Evolutionary conservation across 768 basidiomycete species (phyloP).

Genomic region (Nevesoporus exiguus): DNA sequence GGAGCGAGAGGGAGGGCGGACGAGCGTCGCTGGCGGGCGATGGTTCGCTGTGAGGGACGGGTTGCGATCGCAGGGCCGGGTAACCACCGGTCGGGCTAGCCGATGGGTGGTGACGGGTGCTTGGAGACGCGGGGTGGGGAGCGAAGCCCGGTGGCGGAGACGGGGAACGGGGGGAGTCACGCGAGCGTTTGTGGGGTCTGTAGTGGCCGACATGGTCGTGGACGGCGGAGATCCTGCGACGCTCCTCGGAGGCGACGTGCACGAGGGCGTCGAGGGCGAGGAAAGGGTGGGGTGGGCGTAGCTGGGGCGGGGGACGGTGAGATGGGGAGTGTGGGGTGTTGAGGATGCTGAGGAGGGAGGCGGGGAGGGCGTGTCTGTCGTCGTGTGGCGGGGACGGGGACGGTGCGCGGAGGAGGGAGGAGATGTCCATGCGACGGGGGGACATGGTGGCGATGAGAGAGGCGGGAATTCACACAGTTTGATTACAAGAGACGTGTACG

Average conservation of each 20-base stretch:
- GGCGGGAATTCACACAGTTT: not conserved
- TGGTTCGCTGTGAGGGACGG: slow-evolving; percentile 11
- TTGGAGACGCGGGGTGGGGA: slow-evolving; percentile 14
- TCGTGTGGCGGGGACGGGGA: slow-evolving; percentile 10
- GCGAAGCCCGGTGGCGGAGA: slow-evolving; percentile 10
- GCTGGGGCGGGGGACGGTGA: not conserved
- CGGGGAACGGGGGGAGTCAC: slow-evolving; percentile 8
- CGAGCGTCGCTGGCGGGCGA: slow-evolving; percentile 2
- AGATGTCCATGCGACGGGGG: slow-evolving; percentile 70
- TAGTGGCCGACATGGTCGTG: slow-evolving; percentile 1
- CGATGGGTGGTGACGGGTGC: slow-evolving; percentile 17
- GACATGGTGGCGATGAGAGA: slow-evolving; percentile 40
- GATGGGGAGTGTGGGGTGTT: slow-evolving; percentile 5
- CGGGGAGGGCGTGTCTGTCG: slow-evolving; percentile 1
- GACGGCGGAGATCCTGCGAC: slow-evolving; percentile 42
- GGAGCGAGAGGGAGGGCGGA: slow-evolving; percentile 10
- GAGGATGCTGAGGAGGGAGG: slow-evolving; percentile 21
- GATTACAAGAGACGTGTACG: slow-evolving; percentile 50
- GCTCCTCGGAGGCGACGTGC: slow-evolving; percentile 67
- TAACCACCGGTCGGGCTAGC: slow-evolving; percentile 20
- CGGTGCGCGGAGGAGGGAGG: slow-evolving; percentile 58
- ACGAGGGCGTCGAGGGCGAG: slow-evolving; percentile 62
- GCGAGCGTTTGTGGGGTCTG: slow-evolving; percentile 26
- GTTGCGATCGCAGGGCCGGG: slow-evolving; percentile 24
- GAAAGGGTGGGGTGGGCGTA: not conserved